phyloP scores from a whole-genome alignment of 176 grass and related monocot genomes.

The Phoenix dactylifera region DNA sequence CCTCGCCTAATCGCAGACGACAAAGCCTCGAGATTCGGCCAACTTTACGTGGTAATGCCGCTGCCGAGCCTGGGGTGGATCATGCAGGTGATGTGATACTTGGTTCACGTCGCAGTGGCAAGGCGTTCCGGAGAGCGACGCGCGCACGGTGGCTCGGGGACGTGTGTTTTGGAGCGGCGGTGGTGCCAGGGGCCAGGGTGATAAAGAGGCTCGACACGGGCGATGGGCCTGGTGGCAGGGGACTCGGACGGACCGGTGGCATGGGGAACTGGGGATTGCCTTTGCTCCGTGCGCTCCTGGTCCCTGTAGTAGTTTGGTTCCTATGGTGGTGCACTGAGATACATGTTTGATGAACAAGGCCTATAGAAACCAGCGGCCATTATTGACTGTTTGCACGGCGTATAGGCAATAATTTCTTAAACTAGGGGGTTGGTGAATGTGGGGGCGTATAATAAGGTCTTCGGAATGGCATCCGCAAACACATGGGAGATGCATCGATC shows the following conservation, averaged over 20 bases:
- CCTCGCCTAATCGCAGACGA: slow-evolving; percentile 52
- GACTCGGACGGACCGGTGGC: slow-evolving; percentile 27
- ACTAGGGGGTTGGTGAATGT: slow-evolving; percentile 57
- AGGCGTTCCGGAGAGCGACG: slow-evolving; percentile 41
- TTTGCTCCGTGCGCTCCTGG: too few relatives aligned
- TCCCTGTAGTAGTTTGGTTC: slow-evolving; percentile 24
- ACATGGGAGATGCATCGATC: slow-evolving; percentile 72
- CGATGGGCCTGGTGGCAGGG: slow-evolving; percentile 30
- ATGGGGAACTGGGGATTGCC: too few relatives aligned
- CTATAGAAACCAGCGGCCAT: too few relatives aligned
- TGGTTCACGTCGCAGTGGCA: slow-evolving; percentile 55
- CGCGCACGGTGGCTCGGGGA: slow-evolving; percentile 39
- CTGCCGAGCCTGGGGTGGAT: slow-evolving; percentile 77
- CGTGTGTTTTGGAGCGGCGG: slow-evolving; percentile 56
- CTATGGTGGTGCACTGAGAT: slow-evolving; percentile 26
- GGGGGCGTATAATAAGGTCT: slow-evolving; percentile 37
- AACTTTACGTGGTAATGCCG: slow-evolving; percentile 45
- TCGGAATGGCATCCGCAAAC: slow-evolving; percentile 58
- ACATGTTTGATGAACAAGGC: too few relatives aligned
- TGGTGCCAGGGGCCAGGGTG: slow-evolving; percentile 37
- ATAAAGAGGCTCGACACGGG: slow-evolving; percentile 36
- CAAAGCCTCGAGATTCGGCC: slow-evolving; percentile 32
- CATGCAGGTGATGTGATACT: slow-evolving; percentile 58
- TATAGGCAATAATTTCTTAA: too few relatives aligned
- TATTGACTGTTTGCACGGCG: too few relatives aligned